These are phyloP conservation scores for Aurantiochytrium sp. DNA, from an alignment of 108 stramenopile genomes.

Conservation along the genomic window DNA sequence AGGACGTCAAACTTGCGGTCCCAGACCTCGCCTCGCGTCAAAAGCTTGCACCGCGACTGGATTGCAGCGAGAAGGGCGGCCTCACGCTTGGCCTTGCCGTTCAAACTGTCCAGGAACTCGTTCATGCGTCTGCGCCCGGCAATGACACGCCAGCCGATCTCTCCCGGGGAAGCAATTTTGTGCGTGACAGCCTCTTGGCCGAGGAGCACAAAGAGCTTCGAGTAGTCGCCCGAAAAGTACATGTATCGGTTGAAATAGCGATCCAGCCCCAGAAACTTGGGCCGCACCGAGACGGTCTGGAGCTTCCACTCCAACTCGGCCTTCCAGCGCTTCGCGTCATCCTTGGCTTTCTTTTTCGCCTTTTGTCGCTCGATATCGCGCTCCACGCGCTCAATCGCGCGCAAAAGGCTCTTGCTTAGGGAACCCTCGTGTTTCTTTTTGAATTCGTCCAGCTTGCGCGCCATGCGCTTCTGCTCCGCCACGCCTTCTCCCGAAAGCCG, in stretches of 20 bases:
- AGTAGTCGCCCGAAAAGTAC: not conserved
- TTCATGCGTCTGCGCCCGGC: not conserved
- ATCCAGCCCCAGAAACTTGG: not conserved
- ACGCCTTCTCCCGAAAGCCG: not conserved
- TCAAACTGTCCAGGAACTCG: not conserved
- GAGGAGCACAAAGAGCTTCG: not conserved
- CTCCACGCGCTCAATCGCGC: slow-evolving; percentile 17
- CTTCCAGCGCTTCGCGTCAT: slow-evolving; percentile 13
- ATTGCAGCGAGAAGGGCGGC: not conserved
- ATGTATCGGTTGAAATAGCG: slow-evolving; percentile 2
- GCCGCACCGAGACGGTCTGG: not conserved
- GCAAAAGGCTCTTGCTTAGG: not conserved
- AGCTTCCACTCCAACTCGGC: not conserved
- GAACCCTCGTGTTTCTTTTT: not conserved
- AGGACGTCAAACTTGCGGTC: not conserved
- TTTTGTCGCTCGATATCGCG: not conserved
- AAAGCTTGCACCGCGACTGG: not conserved
- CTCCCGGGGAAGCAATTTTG: not conserved
- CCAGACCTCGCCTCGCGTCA: not conserved
- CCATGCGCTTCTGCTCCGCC: not conserved
- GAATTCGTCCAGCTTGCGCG: not conserved
- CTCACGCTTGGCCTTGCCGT: not conserved
- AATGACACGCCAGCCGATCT: not conserved
- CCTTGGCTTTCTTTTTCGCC: not conserved
- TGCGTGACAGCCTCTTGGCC: not conserved